A percentile compares a stretch with the other conserved stretches of the same genome.
Conservation (phyloP, 208 protist genomes). For the Jaenimonas drosophilae region DNA sequence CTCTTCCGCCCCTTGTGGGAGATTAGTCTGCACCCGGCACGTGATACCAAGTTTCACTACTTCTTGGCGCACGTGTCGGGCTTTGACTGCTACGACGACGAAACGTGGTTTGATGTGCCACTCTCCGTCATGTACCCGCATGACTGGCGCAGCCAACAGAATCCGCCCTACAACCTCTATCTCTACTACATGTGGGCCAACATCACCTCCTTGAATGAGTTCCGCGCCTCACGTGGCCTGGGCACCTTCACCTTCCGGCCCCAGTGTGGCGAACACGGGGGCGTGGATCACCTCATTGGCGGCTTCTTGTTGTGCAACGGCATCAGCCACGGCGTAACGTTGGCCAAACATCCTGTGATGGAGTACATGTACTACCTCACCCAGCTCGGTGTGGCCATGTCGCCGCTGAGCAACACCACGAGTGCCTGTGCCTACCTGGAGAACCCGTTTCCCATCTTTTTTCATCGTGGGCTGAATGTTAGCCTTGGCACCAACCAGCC, state of each 20-base stretch:
- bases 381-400: conserved; percentile 96
- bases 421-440: conserved; percentile 94
- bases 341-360: conserved; percentile 90
- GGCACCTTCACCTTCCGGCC: conserved; percentile 92
- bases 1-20: conserved; percentile 98
- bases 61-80: conserved; percentile 94
- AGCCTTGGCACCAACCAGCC: conserved; percentile 97
- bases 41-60: conserved; percentile 93
- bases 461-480: conserved; percentile 94
- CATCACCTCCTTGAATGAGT: conserved; percentile 94
- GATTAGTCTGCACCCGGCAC: conserved; percentile 91
- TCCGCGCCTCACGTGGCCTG: conserved; percentile 77
- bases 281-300: conserved; percentile 89
- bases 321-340: conserved; percentile 97
- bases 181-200: conserved; percentile 98
- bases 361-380: conserved; percentile 98
- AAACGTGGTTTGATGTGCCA: conserved; percentile 91
- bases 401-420: conserved; percentile 97
- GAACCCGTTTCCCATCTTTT: conserved; percentile 95
- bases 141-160: conserved; percentile 88
- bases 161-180: conserved; percentile 98
- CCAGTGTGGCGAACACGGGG: conserved; percentile 93
- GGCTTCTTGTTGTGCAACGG: conserved; percentile 91
- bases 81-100: conserved; percentile 96
- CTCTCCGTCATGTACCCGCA: conserved; percentile 72